These are phyloP conservation scores for Closterium sp. DNA, from an alignment of 139 green algal species.

Conservation along the genomic window DNA sequence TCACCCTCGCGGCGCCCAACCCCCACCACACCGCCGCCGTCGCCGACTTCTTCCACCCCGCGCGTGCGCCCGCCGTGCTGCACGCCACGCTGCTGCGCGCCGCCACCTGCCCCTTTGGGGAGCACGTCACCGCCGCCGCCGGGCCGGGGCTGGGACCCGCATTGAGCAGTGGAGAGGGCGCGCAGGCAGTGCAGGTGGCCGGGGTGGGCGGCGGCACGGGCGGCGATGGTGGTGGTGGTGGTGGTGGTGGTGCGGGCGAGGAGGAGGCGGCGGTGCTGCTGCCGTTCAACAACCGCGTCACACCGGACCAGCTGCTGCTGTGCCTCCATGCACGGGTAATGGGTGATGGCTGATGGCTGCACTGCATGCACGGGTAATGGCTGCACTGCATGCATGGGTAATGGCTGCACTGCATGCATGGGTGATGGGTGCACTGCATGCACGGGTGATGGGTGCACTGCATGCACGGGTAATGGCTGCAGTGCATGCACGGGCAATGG, in stretches of 20 bases:
- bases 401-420: no score
- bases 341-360: no score
- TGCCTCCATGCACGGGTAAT: background rate
- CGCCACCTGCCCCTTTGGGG: background rate
- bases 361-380: no score
- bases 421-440: no score
- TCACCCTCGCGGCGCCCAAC: background rate
- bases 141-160: no score
- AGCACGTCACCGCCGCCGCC: background rate
- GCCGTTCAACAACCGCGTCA: background rate
- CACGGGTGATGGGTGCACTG: no score
- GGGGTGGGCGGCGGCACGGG: background rate
- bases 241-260: background rate
- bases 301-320: background rate
- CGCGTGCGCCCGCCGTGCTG: background rate
- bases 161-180: background rate
- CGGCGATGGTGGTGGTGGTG: background rate
- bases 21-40: background rate
- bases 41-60: background rate
- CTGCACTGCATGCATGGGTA: background rate
- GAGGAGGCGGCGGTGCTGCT: background rate
- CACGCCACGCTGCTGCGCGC: background rate
- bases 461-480: no score
- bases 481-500: no score
- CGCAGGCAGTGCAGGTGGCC: background rate